phyloP scores from a whole-genome alignment of 495 filamentous ascomycete species.

The Schizothecium vesticola region DNA sequence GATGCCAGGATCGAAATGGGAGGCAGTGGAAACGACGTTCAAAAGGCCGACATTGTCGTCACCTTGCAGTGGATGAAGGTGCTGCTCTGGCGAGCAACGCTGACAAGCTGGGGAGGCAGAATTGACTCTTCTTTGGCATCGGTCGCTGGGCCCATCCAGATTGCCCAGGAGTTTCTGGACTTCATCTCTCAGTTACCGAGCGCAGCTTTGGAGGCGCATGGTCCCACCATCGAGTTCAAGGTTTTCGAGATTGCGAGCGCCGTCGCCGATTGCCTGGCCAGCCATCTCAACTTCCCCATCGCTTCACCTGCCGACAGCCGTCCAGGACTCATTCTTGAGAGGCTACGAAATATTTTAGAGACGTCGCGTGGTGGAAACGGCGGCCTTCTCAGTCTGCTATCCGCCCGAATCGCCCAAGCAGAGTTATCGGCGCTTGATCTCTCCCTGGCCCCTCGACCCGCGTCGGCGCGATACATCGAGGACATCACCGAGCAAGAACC shows the following conservation, averaged over 20 bases:
- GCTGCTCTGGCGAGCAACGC: constrained; percentile 39
- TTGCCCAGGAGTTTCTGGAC: constrained; percentile 38
- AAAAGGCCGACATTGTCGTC: constrained; percentile 44
- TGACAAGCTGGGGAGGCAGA: constrained; percentile 17
- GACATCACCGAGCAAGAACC: constrained; percentile 2
- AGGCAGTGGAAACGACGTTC: constrained; percentile 33
- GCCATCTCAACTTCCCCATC: constrained; percentile 9
- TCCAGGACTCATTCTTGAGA: constrained; percentile 21
- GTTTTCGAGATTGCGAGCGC: constrained; percentile 44
- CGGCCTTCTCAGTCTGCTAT: constrained; percentile 25
- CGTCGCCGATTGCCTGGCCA: constrained; percentile 41
- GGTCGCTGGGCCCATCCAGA: constrained; percentile 34
- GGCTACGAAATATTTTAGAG: constrained; percentile 32
- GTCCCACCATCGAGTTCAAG: constrained; percentile 37
- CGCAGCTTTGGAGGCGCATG: constrained; percentile 17
- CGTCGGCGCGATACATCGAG: not conserved
- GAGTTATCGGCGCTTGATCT: not conserved
- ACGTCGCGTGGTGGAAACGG: constrained; percentile 33
- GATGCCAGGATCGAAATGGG: constrained; percentile 24
- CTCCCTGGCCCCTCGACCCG: not conserved
- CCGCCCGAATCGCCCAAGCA: constrained; percentile 27
- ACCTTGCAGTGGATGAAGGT: constrained; percentile 47
- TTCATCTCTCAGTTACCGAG: constrained; percentile 36
- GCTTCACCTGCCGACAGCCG: constrained; percentile 20
- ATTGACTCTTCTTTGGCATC: constrained; percentile 10